Percentiles rank a stretch among this genome's conserved stretches.
phyloP scores from a whole-genome alignment of 345 rosid genomes.

The Noccaea bulbosa region DNA sequence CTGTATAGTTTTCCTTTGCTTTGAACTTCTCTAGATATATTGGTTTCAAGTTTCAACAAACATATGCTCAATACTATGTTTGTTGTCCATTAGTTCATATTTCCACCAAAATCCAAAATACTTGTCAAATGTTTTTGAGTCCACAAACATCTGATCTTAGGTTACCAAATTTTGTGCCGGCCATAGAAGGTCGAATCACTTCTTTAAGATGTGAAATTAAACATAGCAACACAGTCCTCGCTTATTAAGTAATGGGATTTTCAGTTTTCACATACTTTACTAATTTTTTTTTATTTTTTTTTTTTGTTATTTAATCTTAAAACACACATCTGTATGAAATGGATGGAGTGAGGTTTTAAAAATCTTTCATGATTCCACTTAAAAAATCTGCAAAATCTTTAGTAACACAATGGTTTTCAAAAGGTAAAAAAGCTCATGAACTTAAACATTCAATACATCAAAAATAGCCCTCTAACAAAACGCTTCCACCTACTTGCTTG shows the following conservation, averaged over 20 bases:
- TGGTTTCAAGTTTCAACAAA: slow-evolving; percentile 17
- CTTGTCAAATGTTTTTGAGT: slow-evolving; percentile 17
- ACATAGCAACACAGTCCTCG: neutral
- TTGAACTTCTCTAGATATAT: neutral
- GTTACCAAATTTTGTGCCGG: slow-evolving; percentile 15
- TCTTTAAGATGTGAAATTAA: slow-evolving; percentile 13
- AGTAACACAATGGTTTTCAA: slow-evolving; percentile 8
- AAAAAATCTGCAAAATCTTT: neutral
- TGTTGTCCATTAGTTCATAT: slow-evolving; percentile 9
- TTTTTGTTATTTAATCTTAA: too few species aligned
- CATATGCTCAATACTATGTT: neutral
- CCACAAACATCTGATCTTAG: slow-evolving; percentile 2
- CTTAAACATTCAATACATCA: slow-evolving; percentile 15
- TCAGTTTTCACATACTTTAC: neutral
- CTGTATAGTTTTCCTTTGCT: neutral
- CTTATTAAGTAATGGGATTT: neutral
- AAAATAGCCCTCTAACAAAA: slow-evolving; percentile 61
- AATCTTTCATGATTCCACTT: neutral
- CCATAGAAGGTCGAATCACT: slow-evolving; percentile 30
- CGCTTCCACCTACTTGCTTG: slow-evolving; percentile 46
- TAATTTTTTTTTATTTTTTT: too few species aligned
- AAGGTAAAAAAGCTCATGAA: slow-evolving; percentile 3
- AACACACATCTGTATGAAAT: neutral
- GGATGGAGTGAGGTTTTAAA: neutral
- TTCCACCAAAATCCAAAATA: slow-evolving; percentile 25